Evolutionary conservation across 2,329 filamentous ascomycete species (phyloP).

Genomic region (Hypocrella siamensis): DNA sequence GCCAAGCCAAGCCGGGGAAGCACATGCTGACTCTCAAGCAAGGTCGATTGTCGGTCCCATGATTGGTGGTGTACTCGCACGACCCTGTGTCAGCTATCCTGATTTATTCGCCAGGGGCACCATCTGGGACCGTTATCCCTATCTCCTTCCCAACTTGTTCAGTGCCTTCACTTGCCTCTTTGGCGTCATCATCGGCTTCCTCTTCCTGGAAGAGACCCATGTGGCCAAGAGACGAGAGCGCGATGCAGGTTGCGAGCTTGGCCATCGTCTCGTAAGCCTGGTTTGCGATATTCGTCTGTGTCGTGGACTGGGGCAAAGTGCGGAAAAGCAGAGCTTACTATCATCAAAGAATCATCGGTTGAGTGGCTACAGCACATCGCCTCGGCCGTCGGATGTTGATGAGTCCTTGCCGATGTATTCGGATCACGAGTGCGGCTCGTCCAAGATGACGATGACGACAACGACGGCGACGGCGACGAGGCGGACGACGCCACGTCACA

Average conservation of each 20-base stretch:
- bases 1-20: no score
- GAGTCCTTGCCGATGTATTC: slow-evolving; percentile 56
- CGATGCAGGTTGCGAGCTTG: slow-evolving; percentile 64
- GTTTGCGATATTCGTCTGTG: slow-evolving; percentile 17
- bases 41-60: slow-evolving; percentile 85
- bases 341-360: slow-evolving; percentile 49
- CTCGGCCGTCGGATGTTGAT: slow-evolving; percentile 17
- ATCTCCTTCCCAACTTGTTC: slow-evolving; percentile 83
- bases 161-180: slow-evolving; percentile 64
- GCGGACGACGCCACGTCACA: no score
- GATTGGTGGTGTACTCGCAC: slow-evolving; percentile 77
- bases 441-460: slow-evolving; percentile 27
- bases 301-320: slow-evolving; percentile 21
- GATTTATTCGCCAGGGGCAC: slow-evolving; percentile 53
- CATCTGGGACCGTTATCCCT: slow-evolving; percentile 77
- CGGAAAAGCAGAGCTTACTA: slow-evolving; percentile 48
- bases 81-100: slow-evolving; percentile 74
- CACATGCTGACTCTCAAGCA: no score
- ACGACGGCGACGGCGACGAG: no score
- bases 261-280: slow-evolving; percentile 48
- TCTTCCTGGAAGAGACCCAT: slow-evolving; percentile 93
- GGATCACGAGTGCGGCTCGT: slow-evolving; percentile 41
- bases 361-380: slow-evolving; percentile 22
- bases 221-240: slow-evolving; percentile 59
- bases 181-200: slow-evolving; percentile 61